phyloP scores from a whole-genome alignment of 768 basidiomycete genomes.

The Aureoboletus auriporus region DNA sequence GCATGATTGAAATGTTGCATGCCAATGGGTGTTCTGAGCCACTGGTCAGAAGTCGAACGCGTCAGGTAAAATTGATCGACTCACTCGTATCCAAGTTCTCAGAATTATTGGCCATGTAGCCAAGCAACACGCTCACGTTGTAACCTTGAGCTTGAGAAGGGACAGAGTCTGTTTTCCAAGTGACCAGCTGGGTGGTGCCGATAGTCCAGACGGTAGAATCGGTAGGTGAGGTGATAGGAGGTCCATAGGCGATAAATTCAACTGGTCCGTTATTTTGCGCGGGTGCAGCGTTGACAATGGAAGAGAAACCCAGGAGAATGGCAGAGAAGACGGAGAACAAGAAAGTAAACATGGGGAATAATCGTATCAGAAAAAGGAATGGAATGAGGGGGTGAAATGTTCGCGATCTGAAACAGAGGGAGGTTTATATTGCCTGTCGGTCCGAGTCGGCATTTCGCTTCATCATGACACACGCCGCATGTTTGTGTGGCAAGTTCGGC shows the following conservation, averaged over 20 bases:
- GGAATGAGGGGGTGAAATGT: slow-evolving; percentile 4
- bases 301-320: slow-evolving; percentile 27
- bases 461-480: no score
- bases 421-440: neutral
- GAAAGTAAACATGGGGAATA: no score
- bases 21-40: slow-evolving; percentile 55
- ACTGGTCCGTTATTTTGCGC: slow-evolving; percentile 13
- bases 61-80: slow-evolving; percentile 11
- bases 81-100: slow-evolving; percentile 51
- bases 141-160: slow-evolving; percentile 33
- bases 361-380: slow-evolving; percentile 5
- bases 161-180: slow-evolving; percentile 38
- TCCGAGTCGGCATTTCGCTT: no score
- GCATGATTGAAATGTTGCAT: slow-evolving; percentile 45
- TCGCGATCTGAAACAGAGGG: neutral
- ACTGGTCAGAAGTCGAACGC: slow-evolving; percentile 5
- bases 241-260: slow-evolving; percentile 36
- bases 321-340: slow-evolving; percentile 27
- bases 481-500: no score
- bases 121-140: slow-evolving; percentile 45
- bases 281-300: slow-evolving; percentile 27
- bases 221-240: slow-evolving; percentile 40
- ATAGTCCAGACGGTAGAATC: slow-evolving; percentile 32
- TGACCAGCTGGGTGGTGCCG: slow-evolving; percentile 36
- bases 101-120: slow-evolving; percentile 31